Base-by-base conservation (phyloP, 306 rosid species). In the Casuarina cunninghamiana region DNA sequence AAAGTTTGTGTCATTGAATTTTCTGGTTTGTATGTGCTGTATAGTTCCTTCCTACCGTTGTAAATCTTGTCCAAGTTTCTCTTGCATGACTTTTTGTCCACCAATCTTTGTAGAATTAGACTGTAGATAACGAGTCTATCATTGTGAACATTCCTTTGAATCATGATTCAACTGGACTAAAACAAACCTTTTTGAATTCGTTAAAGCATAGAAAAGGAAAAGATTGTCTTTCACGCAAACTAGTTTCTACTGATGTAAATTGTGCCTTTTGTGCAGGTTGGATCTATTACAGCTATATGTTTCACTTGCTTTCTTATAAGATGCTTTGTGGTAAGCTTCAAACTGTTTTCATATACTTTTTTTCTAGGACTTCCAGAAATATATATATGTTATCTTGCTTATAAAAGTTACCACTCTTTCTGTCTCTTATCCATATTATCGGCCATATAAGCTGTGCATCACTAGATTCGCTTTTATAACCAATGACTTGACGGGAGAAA, bases 201-300 rank as follows among this genome's bases (percentile, higher is more conserved):
- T 26, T 26, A 26, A 26, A 26, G 32, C 32, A 1, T 26, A 26
- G 32, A 26, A 26, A 8, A 5, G 11, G 10, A 58, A 7, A 21
- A 6, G 26, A 26, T 0, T 1, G 5, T 19, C 26, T 10, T 41
- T 16, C 16, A n/a, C 48, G 4, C 10, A 10, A 65, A 65, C 12
- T 66, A 48, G 42, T 48, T 45, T 26, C 26, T 46, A 21, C 35
- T 71, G 43, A 49, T 19, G 16, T n/a, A 9, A 69, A 26, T 12
- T 68, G 26, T 50, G 80, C 43, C 48, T 74, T 68, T 50, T 51
- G 49, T 91, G 82, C 96, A 95, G 98, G 99, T 95, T 50, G 99
- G 99, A 81, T 93, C 91, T 53, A 97, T 95, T 45, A 91, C 99
- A 41, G 97, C 96, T 83, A 91, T 95, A 83, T 93, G 99, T 83